Base-by-base conservation (phyloP, 306 rosid genomes). In the Sindora glabra region DNA sequence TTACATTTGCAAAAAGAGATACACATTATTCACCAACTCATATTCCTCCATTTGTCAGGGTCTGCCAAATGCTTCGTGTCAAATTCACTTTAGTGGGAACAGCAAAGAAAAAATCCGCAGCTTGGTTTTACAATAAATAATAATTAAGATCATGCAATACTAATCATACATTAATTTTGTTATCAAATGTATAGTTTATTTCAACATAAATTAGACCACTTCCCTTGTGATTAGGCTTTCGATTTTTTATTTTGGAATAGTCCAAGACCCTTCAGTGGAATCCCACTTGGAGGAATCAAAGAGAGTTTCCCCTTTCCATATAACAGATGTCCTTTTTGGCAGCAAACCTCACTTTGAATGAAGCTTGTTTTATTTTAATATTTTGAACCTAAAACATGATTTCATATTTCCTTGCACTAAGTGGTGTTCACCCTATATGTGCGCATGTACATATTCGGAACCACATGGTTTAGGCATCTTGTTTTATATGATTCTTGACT, bases 311-410 rank as follows among this genome's bases (percentile, higher is more conserved):
- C 25, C 26, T 54, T 64, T 78, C 42, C 33, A n/a, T 47, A 48
- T 48, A 50, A 53, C 83, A 65, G 74, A 83, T 72, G 79, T 77
- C 92, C 92, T 73, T 85, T 79, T 74, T 48, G 78, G 82, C 72
- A 69, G 55, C 88, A 81, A 59, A 62, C 72, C 78, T 72, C 68
- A 64, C 81, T 45, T 56, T 36, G 26, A 65, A 65, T 65, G 48
- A 17, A 69, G 24, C 42, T 56, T 19, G 17, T 8, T n/a, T n/a
- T n/a, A n/a, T n/a, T n/a, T n/a, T n/a, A 21, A 22, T 60, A 30
- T 45, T 61, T 22, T 42, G 62, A 34, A 66, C 65, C 48, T 34
- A 29, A 46, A 56, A 27, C 41, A 33, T 24, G 51, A 61, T 38
- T 18, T 38, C 46, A 33, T 44, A 57, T 45, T 69, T 46, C 64